Evolutionary conservation across 306 rosid genomes (phyloP).

Genomic region (Pyrus communis): DNA sequence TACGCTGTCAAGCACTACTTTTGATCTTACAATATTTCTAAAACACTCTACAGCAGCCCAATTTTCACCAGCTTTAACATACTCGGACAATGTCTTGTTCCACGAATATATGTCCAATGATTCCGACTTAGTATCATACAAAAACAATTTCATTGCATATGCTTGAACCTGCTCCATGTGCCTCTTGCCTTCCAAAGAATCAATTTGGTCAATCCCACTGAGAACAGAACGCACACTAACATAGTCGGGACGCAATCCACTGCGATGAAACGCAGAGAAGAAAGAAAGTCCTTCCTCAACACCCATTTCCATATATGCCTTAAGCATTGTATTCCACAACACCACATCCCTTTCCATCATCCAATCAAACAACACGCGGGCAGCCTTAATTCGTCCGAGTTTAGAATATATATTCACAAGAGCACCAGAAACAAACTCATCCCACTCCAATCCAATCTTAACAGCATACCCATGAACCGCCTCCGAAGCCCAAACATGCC

Average conservation of each 20-base stretch:
- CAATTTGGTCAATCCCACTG: slow-evolving; percentile 23
- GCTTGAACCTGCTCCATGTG: slow-evolving; percentile 55
- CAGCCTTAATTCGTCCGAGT: slow-evolving; percentile 38
- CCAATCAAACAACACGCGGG: slow-evolving; percentile 61
- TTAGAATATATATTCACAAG: slow-evolving; percentile 65
- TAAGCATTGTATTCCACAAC: slow-evolving; percentile 74
- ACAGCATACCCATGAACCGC: slow-evolving; percentile 59
- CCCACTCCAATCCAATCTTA: slow-evolving; percentile 62
- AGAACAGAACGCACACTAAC: slow-evolving; percentile 43
- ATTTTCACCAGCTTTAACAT: slow-evolving; percentile 40
- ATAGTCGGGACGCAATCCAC: slow-evolving; percentile 49
- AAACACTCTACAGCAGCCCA: slow-evolving; percentile 51
- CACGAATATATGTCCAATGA: slow-evolving; percentile 29
- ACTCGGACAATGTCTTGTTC: slow-evolving; percentile 56
- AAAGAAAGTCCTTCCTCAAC: slow-evolving; percentile 30
- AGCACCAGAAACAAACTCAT: slow-evolving; percentile 59
- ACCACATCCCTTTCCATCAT: slow-evolving; percentile 62
- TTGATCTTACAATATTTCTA: slow-evolving; percentile 34
- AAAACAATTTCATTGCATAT: slow-evolving; percentile 40
- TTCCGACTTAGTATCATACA: slow-evolving; percentile 11
- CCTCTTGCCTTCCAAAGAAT: slow-evolving; percentile 30
- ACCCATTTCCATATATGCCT: slow-evolving; percentile 54
- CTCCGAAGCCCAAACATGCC: slow-evolving; percentile 41
- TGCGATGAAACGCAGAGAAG: slow-evolving; percentile 47
- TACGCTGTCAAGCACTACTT: slow-evolving; percentile 37